Conservation (phyloP, 352 stramenopile species). For the Globisporangium viniferum region DNA sequence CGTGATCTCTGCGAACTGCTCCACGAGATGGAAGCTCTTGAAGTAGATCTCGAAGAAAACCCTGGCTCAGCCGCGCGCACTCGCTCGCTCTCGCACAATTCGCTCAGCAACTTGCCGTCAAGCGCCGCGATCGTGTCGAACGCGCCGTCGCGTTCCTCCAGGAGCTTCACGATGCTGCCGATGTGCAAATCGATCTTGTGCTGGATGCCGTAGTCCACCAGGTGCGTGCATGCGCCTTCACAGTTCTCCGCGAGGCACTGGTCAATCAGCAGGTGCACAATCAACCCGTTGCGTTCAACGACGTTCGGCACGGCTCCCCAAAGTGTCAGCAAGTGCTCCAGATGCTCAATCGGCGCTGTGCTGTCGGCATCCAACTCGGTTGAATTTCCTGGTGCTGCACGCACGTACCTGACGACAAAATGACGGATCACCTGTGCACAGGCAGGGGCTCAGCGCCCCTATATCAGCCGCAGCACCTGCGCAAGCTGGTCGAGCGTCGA, state of each 20-base stretch:
- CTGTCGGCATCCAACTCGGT: not conserved
- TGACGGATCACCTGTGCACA: slow-evolving; percentile 22
- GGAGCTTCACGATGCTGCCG: slow-evolving; percentile 21
- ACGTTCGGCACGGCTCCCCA: slow-evolving; percentile 34
- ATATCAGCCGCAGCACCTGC: slow-evolving; percentile 24
- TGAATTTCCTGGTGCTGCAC: not conserved
- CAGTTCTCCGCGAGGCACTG: slow-evolving; percentile 25
- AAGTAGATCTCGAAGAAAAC: slow-evolving; percentile 23
- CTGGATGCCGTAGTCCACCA: slow-evolving; percentile 19
- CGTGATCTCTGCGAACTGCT: slow-evolving; percentile 13
- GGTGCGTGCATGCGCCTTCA: slow-evolving; percentile 21
- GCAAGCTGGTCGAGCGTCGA: slow-evolving; percentile 21
- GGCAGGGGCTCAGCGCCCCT: slow-evolving; percentile 8
- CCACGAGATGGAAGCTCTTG: slow-evolving; percentile 15
- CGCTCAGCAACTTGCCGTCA: slow-evolving; percentile 13
- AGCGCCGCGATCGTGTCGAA: slow-evolving; percentile 15
- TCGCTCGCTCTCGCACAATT: not conserved
- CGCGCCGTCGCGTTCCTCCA: slow-evolving; percentile 12
- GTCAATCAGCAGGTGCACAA: slow-evolving; percentile 44
- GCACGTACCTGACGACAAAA: slow-evolving; percentile 17
- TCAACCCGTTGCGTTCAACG: slow-evolving; percentile 35
- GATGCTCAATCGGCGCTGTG: slow-evolving; percentile 14
- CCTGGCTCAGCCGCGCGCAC: slow-evolving; percentile 12
- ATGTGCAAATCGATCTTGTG: slow-evolving; percentile 19
- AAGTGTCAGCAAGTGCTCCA: slow-evolving; percentile 33